Evolutionary conservation across 139 green algal genomes (phyloP), one percentile per base, ranked within the genome.

Genomic region (Picochlorum sp.): DNA sequence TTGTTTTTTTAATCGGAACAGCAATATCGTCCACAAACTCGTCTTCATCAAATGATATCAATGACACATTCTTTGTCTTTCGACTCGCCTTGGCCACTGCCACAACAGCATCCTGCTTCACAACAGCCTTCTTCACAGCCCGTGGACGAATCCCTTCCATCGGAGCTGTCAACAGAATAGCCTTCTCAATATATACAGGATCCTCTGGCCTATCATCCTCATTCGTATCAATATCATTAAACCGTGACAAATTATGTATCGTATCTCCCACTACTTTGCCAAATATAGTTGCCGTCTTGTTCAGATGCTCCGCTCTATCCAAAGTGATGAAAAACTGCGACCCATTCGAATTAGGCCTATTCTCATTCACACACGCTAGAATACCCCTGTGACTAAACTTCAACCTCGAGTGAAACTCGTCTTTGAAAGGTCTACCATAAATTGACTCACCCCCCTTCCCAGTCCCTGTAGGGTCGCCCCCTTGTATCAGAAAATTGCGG

Each of bases 111-210:
- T 61, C 46, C 6, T 54, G n/a, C 4, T 65, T 69, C 13, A 28
- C 62, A 49, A n/a, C 45, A n/a, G 62, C 63, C 15, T 46, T 38
- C 28, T 28, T 34, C 21, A 44, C 73, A 24, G 21, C 56, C 7
- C 87, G 76, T n/a, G 89, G 88, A 45, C 85, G 78, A 20, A 98
- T 88, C 74, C 97, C 92, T 7, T 96, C 89, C 69, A 98, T 98
- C 2, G 92, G 92, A 76, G 95, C 96, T 82, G 85, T 92, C 63
- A 97, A 63, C 59, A 98, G 90, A 51, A 95, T 85, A 0, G 69
- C 74, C 7, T 67, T 47, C 50, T 64, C 60, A 15, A 97, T 77
- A 24, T 73, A 47, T 0, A 84, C 90, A 20, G 88, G 82, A 11
- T 93, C 75, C 26, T 76, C 49, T 0, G 91, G 91, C n/a, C 84